These are phyloP conservation scores for Metarhizium guizhouense DNA, from an alignment of 2,329 filamentous ascomycete genomes.

Conservation along the genomic window DNA sequence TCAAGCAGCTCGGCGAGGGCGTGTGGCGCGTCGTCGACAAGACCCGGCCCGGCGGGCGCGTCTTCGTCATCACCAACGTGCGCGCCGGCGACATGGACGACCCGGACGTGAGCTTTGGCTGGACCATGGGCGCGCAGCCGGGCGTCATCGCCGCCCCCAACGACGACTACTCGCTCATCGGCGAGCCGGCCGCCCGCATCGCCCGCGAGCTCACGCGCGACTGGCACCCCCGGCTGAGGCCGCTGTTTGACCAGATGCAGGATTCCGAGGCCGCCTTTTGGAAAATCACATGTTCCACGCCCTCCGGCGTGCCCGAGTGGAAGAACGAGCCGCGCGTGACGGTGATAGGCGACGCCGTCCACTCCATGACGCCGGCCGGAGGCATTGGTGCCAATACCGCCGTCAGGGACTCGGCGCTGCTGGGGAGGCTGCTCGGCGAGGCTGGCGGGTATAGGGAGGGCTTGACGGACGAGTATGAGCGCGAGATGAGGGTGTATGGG, in stretches of 20 bases:
- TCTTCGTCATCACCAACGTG: conserved; percentile 56
- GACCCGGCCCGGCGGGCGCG: conserved; percentile 32
- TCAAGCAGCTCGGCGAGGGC: conserved; percentile 53
- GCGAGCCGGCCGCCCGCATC: conserved; percentile 45
- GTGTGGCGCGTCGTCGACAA: conserved; percentile 48
- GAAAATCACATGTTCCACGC: conserved; percentile 57
- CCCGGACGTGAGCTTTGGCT: conserved; percentile 47
- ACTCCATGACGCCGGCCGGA: conserved; percentile 49
- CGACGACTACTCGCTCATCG: conserved; percentile 50
- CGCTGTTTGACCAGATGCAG: conserved; percentile 50
- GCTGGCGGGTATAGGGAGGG: conserved; percentile 45
- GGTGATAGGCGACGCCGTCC: conserved; percentile 48
- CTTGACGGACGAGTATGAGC: conserved; percentile 48
- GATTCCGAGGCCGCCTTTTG: conserved; percentile 52
- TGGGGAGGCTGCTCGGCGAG: conserved; percentile 42
- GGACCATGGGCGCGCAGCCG: conserved; percentile 52
- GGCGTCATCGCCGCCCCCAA: conserved; percentile 50
- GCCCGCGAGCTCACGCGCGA: conserved; percentile 43
- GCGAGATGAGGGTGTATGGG: conserved; percentile 51
- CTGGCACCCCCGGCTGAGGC: conserved; percentile 47
- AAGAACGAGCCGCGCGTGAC: conserved; percentile 48
- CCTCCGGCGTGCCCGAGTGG: conserved; percentile 52
- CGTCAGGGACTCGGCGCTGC: conserved; percentile 42
- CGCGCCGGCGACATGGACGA: conserved; percentile 51
- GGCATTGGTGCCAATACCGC: conserved; percentile 51